Conservation (phyloP, 768 basidiomycete genomes). For the Pisolithus orientalis region DNA sequence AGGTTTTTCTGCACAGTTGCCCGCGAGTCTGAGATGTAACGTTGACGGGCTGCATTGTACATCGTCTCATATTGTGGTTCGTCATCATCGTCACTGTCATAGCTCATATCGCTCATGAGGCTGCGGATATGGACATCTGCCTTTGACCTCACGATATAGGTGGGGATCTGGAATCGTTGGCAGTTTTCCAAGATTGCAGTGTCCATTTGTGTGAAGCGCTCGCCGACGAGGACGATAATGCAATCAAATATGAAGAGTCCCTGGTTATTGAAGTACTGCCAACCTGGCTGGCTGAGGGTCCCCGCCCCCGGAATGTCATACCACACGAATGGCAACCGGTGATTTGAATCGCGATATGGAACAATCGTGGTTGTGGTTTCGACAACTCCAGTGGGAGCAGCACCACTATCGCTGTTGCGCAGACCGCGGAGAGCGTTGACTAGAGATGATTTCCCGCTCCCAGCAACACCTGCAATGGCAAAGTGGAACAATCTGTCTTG, state of each 20-base stretch:
- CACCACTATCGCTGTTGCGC: not conserved
- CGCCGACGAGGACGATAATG: slow-evolving; percentile 6
- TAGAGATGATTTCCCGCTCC: not conserved
- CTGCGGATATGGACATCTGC: slow-evolving; percentile 11
- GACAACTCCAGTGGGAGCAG: not conserved
- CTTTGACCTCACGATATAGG: slow-evolving; percentile 12
- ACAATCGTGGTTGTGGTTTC: not conserved
- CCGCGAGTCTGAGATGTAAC: no score
- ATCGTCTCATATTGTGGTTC: no score
- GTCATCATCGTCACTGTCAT: no score
- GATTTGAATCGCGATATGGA: slow-evolving; percentile 15
- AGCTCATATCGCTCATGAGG: no score
- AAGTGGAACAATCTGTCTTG: slow-evolving; percentile 19
- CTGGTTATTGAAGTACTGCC: slow-evolving; percentile 20
- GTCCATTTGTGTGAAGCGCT: slow-evolving; percentile 3
- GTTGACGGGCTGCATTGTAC: no score
- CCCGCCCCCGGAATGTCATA: slow-evolving; percentile 25
- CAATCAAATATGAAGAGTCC: slow-evolving; percentile 14
- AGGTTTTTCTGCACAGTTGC: not conserved
- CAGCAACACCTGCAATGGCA: slow-evolving; percentile 21
- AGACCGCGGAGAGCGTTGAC: not conserved
- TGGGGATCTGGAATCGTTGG: slow-evolving; percentile 7
- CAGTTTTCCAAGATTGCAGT: slow-evolving; percentile 11
- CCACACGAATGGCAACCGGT: slow-evolving; percentile 14
- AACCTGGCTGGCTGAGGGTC: slow-evolving; percentile 9